Base-by-base conservation (phyloP, 2,329 filamentous ascomycete genomes). In the Trichophyton verrucosum region DNA sequence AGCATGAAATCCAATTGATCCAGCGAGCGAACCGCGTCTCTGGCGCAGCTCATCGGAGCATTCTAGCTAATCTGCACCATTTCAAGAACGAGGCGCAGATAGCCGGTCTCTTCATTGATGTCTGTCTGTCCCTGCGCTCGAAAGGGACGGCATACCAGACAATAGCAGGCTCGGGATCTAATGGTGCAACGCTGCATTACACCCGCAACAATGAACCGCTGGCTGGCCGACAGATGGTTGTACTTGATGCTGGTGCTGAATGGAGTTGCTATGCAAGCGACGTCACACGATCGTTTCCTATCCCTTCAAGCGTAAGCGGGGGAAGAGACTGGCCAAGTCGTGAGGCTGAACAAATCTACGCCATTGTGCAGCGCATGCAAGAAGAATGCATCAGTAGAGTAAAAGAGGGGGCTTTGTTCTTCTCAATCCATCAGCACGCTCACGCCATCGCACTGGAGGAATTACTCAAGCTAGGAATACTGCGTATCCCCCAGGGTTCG, bases 351-450 rank as follows among this genome's bases (percentile, higher is more conserved):
- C 80, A 85, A 64, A 87, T 95, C 63, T 95, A 95, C 76, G 82
- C 87, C 65, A 84, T 95, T 44, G 92, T 96, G 0, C 81, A 91
- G 55, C 80, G 84, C 68, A 97, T 96, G 91, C 91, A 96, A 74
- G 80, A 83, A 36, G 84, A 88, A 64, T 89, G 85, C 68, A 92
- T 89, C 65, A 80, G 77, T 2, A 80, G 85, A 66, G 82, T 95
- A 65, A 87, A 86, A 69, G 85, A 83, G 15, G 90, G 88, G 33
- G 83, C 89, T 0, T 70, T 82, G 24, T 96, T 90, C 87, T 88
- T 95, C 57, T 85, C 89, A 58, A 82, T 95, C 2, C 91, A 96
- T 70, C 75, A 86, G 57, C 81, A 85, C 49, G 91, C 91, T 0
- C 91, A 96, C 75, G 82, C 82, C 65, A 82, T 95, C 59, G 89